Evolutionary conservation across 2,329 filamentous ascomycete genomes (phyloP).

Genomic region (Aspergillus clavatus): DNA sequence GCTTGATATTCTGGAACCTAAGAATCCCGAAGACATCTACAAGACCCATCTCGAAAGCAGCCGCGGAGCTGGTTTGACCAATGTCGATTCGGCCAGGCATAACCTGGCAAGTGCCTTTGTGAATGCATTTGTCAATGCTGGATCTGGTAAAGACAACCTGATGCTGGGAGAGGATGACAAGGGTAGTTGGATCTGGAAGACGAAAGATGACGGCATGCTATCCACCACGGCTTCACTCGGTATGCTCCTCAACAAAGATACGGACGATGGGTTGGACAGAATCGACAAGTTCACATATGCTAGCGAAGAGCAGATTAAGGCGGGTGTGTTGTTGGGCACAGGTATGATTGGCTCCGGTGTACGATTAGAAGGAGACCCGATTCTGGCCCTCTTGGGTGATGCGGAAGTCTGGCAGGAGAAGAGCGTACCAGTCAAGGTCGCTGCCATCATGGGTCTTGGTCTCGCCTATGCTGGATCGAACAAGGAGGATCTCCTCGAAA

Average conservation of each 20-base stretch:
- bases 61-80: slow-evolving; percentile 85
- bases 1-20: slow-evolving; percentile 92
- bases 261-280: slow-evolving; percentile 85
- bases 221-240: slow-evolving; percentile 92
- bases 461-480: slow-evolving; percentile 92
- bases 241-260: slow-evolving; percentile 87
- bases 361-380: slow-evolving; percentile 81
- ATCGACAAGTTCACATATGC: slow-evolving; percentile 93
- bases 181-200: slow-evolving; percentile 97
- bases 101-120: slow-evolving; percentile 95
- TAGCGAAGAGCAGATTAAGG: slow-evolving; percentile 76
- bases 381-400: slow-evolving; percentile 79
- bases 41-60: slow-evolving; percentile 97
- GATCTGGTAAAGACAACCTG: slow-evolving; percentile 94
- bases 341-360: slow-evolving; percentile 96
- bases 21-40: slow-evolving; percentile 97
- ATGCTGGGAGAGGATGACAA: slow-evolving; percentile 89
- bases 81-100: slow-evolving; percentile 90
- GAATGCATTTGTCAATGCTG: slow-evolving; percentile 94
- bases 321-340: slow-evolving; percentile 85
- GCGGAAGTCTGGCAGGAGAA: slow-evolving; percentile 72
- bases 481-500: slow-evolving; percentile 79
- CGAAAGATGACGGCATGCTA: slow-evolving; percentile 96
- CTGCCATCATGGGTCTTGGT: slow-evolving; percentile 92
- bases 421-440: slow-evolving; percentile 70